phyloP scores from a whole-genome alignment of 257 asterid species.

The Jacaranda copaia region DNA sequence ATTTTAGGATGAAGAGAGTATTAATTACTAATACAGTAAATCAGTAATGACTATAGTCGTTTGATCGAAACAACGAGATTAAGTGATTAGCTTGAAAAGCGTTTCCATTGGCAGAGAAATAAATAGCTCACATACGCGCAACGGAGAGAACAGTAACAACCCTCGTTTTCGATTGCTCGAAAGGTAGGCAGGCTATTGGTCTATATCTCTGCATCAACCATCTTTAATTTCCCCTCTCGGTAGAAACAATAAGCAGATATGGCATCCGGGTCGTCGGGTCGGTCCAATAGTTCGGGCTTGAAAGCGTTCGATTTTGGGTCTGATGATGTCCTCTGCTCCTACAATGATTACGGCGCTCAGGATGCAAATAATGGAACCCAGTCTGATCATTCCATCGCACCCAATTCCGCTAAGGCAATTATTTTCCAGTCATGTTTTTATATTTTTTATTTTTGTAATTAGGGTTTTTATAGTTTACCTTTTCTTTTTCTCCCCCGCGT shows the following conservation, averaged over 20 bases:
- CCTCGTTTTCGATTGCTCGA: conserved; percentile 16
- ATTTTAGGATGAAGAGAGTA: too few species aligned
- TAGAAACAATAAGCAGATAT: conserved; percentile 41
- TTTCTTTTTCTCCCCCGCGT: not conserved
- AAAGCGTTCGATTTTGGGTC: conserved; percentile 79
- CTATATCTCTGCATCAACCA: conserved; percentile 2
- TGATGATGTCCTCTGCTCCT: conserved; percentile 84
- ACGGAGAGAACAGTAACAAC: too few species aligned
- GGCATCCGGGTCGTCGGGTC: conserved; percentile 86
- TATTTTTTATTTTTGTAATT: not conserved
- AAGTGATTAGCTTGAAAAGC: too few species aligned
- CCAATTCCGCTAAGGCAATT: conserved; percentile 50
- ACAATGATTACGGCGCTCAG: conserved; percentile 71
- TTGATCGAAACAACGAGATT: too few species aligned
- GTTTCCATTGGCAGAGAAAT: not conserved
- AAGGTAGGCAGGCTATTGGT: conserved; percentile 24
- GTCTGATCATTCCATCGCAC: conserved; percentile 58
- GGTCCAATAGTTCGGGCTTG: conserved; percentile 54
- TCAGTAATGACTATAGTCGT: too few species aligned
- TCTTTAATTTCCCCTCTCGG: not conserved
- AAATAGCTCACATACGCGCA: not conserved
- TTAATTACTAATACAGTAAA: too few species aligned
- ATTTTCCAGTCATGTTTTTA: not conserved
- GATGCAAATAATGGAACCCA: conserved; percentile 67
- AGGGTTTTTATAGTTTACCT: not conserved